Percentiles rank a stretch among this genome's conserved stretches.
Conservation (phyloP, 192 early-diverging fungal genomes). For the Coemansia sp. region DNA sequence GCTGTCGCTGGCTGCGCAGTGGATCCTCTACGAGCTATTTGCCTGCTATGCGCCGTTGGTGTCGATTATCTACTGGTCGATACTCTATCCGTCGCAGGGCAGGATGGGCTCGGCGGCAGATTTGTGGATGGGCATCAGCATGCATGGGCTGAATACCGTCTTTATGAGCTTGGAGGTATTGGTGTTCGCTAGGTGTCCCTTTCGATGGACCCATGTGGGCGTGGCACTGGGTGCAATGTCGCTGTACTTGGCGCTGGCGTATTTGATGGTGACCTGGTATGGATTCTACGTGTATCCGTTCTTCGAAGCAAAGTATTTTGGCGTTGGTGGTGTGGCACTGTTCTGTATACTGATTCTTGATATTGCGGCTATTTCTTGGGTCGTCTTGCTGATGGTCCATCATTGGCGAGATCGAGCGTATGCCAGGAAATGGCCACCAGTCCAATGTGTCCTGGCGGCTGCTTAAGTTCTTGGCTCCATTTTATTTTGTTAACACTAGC, state of each 20-base stretch:
- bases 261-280: constrained; percentile 48
- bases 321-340: constrained; percentile 26
- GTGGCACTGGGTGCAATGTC: constrained; percentile 11
- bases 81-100: constrained; percentile 34
- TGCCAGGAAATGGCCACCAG: constrained; percentile 12
- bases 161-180: constrained; percentile 34
- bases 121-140: constrained; percentile 47
- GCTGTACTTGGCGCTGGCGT: constrained; percentile 38
- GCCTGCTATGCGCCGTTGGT: constrained; percentile 47
- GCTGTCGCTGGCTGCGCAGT: constrained; percentile 32
- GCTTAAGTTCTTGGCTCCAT: constrained; percentile 4
- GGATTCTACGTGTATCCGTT: constrained; percentile 53
- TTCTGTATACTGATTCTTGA: constrained; percentile 28
- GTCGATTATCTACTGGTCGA: constrained; percentile 41
- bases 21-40: constrained; percentile 47
- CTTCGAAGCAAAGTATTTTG: constrained; percentile 36
- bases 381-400: constrained; percentile 37
- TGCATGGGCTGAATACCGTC: constrained; percentile 37
- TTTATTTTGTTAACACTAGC: background rate
- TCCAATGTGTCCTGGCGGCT: background rate
- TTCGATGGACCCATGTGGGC: constrained; percentile 15
- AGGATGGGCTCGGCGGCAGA: constrained; percentile 7
- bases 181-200: constrained; percentile 21
- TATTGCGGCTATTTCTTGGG: constrained; percentile 36
- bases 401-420: constrained; percentile 24